A percentile compares a stretch with the other conserved stretches of the same genome.
Evolutionary conservation across 2,329 filamentous ascomycete species (phyloP).

Genomic region (Aspergillus hiratsukae): DNA sequence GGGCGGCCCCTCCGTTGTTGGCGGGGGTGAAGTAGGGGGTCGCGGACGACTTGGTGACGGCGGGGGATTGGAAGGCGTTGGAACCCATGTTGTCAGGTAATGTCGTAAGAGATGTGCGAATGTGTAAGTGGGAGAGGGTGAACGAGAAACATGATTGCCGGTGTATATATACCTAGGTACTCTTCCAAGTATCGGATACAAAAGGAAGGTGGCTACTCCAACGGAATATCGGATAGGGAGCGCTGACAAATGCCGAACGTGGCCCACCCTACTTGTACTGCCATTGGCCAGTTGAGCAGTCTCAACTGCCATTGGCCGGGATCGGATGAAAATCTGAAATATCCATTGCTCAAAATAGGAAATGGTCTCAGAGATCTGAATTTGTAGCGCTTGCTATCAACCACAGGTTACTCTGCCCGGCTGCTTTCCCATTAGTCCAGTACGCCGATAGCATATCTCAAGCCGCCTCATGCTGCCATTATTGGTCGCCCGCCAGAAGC

Average conservation of each 20-base stretch:
- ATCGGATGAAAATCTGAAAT: too few relatives aligned
- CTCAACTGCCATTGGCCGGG: neutral
- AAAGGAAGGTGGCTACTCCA: too few relatives aligned
- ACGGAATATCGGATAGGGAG: neutral
- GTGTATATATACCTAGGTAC: neutral
- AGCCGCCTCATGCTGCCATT: constrained; percentile 22
- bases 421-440: neutral
- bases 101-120: neutral
- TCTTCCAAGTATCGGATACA: neutral
- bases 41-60: constrained; percentile 1
- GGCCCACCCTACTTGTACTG: neutral
- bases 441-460: constrained; percentile 12
- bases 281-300: neutral
- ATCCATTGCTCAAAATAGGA: neutral
- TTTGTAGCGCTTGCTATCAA: neutral
- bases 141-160: neutral
- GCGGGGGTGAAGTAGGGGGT: constrained; percentile 35
- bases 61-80: constrained; percentile 5
- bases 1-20: constrained; percentile 33
- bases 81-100: constrained; percentile 6
- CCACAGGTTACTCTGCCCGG: neutral
- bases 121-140: neutral
- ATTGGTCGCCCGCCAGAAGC: constrained; percentile 19
- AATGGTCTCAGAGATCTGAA: neutral
- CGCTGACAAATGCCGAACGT: neutral